These are phyloP conservation scores for Aspergillus sp. DNA, from an alignment of 2,329 filamentous ascomycete genomes.

Conservation along the genomic window DNA sequence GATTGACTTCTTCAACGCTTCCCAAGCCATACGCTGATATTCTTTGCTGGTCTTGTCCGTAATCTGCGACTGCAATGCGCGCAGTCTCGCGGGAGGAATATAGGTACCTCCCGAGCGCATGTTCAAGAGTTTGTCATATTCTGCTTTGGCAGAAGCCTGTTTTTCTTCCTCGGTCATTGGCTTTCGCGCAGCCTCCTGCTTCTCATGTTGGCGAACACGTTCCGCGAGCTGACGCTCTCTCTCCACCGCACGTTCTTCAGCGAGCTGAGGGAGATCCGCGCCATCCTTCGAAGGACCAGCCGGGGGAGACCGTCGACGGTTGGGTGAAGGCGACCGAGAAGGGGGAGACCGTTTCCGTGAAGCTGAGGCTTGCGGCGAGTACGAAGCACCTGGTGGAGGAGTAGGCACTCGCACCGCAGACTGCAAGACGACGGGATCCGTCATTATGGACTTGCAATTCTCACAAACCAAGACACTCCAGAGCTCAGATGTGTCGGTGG, in stretches of 20 bases:
- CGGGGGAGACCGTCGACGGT: constrained; percentile 46
- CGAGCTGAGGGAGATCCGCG: constrained; percentile 44
- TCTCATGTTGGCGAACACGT: constrained; percentile 49
- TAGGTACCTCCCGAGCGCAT: constrained; percentile 96
- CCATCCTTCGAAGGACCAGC: constrained; percentile 27
- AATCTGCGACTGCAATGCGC: constrained; percentile 91
- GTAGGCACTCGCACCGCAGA: constrained; percentile 58
- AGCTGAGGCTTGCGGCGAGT: constrained; percentile 44
- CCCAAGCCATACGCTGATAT: constrained; percentile 99
- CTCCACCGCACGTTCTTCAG: constrained; percentile 46
- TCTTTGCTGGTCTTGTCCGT: constrained; percentile 95
- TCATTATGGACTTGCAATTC: constrained; percentile 25
- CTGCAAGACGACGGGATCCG: constrained; percentile 45
- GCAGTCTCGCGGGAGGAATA: constrained; percentile 84
- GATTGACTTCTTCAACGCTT: constrained; percentile 96
- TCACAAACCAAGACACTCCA: constrained; percentile 1
- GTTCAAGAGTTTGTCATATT: constrained; percentile 86
- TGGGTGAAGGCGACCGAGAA: constrained; percentile 50
- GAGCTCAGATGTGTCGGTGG: constrained; percentile 3
- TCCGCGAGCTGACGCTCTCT: constrained; percentile 49
- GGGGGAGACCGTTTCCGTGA: constrained; percentile 55
- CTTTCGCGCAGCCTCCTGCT: constrained; percentile 44
- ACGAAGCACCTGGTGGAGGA: constrained; percentile 45
- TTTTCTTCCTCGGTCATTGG: constrained; percentile 73
- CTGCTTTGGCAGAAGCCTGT: constrained; percentile 80